These are phyloP conservation scores for Cyclanthera cordifolia DNA, from an alignment of 306 rosid genomes.

Conservation along the genomic window DNA sequence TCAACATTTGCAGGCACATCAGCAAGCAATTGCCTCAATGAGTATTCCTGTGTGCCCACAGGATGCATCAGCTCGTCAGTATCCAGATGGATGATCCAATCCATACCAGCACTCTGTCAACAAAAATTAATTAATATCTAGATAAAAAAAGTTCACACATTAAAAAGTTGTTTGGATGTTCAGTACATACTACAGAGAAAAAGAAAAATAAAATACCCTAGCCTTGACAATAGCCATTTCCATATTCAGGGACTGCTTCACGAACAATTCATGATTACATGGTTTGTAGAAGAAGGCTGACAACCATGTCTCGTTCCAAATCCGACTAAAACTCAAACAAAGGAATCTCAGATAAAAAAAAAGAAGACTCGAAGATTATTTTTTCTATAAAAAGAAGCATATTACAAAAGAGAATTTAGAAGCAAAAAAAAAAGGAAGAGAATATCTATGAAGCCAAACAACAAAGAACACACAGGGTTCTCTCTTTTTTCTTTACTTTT, in stretches of 20 bases:
- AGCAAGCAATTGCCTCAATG: slow-evolving; percentile 69
- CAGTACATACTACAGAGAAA: slow-evolving; percentile 1
- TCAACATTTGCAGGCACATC: slow-evolving; percentile 82
- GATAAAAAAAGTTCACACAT: neutral
- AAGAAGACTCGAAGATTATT: neutral
- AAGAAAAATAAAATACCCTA: slow-evolving; percentile 47
- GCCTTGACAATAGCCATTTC: slow-evolving; percentile 99
- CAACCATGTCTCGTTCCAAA: slow-evolving; percentile 97
- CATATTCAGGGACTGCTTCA: slow-evolving; percentile 93
- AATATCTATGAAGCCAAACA: neutral
- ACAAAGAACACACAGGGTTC: neutral
- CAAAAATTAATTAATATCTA: neutral
- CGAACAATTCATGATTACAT: slow-evolving; percentile 90
- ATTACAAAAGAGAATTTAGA: neutral
- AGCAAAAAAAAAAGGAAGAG: neutral
- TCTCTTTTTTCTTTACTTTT: neutral
- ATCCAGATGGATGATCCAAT: slow-evolving; percentile 94
- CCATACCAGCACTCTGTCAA: slow-evolving; percentile 72
- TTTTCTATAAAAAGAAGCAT: neutral
- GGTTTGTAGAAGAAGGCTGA: slow-evolving; percentile 96
- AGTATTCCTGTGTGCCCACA: slow-evolving; percentile 60
- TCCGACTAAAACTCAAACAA: slow-evolving; percentile 47
- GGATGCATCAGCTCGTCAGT: slow-evolving; percentile 83
- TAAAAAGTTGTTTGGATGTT: neutral
- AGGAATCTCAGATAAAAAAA: neutral